Evolutionary conservation across 306 rosid genomes (phyloP), one percentile per base, ranked within the genome.

Genomic region (Acmispon strigosus): DNA sequence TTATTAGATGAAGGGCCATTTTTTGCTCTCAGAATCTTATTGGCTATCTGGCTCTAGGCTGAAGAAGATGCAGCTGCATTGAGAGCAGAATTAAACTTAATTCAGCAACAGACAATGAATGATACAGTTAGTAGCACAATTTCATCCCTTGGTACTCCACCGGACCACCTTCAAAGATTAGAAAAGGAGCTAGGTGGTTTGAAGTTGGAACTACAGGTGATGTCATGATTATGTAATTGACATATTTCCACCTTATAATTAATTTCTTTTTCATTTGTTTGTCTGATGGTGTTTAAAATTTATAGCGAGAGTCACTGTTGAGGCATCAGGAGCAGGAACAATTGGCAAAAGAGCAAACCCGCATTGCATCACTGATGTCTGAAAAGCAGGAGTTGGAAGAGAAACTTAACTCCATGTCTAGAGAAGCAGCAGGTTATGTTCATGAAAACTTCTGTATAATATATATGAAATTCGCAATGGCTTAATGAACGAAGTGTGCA

Each of bases 11-110:
- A 52, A 11, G 18, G 27, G 50, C 16, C 17, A 8, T 7, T 37
- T 44, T 58, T 22, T 55, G 55, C 73, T 76, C 14, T 41, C 22
- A 62, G 36, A 61, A 57, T 77, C 58, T 83, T 63, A 69, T 65
- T 65, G 60, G 9, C 73, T 83, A 58, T 76, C 65, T 81, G 86
- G 76, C 72, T 74, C 32, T 79, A 94, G 98, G 98, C 97, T 13
- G 98, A 94, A 87, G 98, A 94, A 84, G 96, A 94, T 83, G 96
- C 98, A 37, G 95, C 96, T 36, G 72, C 97, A 39, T 72, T 90
- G 86, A 89, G 97, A 80, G 96, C 97, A 8, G 98, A 94, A 57
- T 79, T 94, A 76, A 90, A 90, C 76, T 84, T 73, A 77, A 77
- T 89, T 60, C 98, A 94, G 78, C 89, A 89, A 77, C 98, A 94